Base-by-base conservation (phyloP, 2,329 filamentous ascomycete genomes). In the Stemphylium lycopersici region DNA sequence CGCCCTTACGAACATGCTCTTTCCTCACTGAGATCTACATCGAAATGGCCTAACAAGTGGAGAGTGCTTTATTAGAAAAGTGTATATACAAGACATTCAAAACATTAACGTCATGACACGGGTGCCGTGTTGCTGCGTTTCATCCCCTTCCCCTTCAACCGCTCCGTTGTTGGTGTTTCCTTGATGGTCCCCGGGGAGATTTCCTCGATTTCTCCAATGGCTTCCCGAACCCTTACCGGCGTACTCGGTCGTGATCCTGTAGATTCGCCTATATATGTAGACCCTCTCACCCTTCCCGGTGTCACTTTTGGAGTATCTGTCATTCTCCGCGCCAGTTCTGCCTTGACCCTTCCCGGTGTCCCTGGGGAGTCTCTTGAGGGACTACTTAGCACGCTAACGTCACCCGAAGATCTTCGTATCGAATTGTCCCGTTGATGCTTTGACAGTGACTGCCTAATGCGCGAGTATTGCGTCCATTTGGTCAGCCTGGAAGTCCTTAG, bases 391-490 rank as follows among this genome's bases (percentile, higher is more conserved):
- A 46, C 51, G 15, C 36, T 53, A 13, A 26, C 29, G 12, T 53
- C 53, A 24, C 53, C 53, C 3, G 51, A 54, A 22, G 45, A 15
- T 44, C 48, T 67, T 62, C 31, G 61, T 56, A 57, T 66, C 61
- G 41, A 68, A 56, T 33, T 59, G 63, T 26, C 63, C 59, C 18
- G 72, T 31, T 40, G 63, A 56, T 24, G 61, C 54, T 43, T 70
- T 65, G 29, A 73, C 48, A 29, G 40, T 41, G 22, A 64, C 54
- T 18, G 73, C 57, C 16, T 63, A 57, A 26, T 61, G 56, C 48
- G 54, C 67, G 41, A 73, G 47, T 36, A 58, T 46, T 33, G 57
- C 22, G 48, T 69, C 63, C 60, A 66, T 68, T 26, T 57, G 59
- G 47, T 61, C 42, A 32, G 58, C 55, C 69, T 72, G 38, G 22